Percentiles rank a stretch among this genome's conserved stretches.
Conservation (phyloP, 805 yeast genomes). For the Hanseniaspora mollemarum region DNA sequence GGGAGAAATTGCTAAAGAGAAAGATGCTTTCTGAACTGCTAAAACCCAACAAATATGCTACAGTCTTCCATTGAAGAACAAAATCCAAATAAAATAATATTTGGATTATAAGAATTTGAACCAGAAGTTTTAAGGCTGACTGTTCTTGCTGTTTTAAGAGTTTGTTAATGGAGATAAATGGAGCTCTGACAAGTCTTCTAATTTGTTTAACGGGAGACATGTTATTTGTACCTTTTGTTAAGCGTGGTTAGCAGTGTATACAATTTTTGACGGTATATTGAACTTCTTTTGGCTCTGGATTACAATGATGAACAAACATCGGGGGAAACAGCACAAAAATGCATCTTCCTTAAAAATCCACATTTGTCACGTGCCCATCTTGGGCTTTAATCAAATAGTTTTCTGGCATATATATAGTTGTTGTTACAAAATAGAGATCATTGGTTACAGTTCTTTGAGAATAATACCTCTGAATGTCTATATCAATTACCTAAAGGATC, state of each 20-base stretch:
- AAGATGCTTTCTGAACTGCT: constrained; percentile 31
- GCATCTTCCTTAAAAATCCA: too few species aligned
- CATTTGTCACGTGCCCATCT: too few species aligned
- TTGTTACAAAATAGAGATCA: too few species aligned
- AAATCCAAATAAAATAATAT: constrained; percentile 4
- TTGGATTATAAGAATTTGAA: constrained; percentile 7
- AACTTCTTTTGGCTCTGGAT: neutral
- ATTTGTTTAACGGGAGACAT: constrained; percentile 3
- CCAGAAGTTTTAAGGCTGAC: neutral
- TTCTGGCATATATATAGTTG: too few species aligned
- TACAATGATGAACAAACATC: neutral
- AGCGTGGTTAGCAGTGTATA: too few species aligned
- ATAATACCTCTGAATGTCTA: too few species aligned
- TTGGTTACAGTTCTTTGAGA: too few species aligned
- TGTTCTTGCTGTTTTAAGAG: constrained; percentile 10
- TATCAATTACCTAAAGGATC: too few species aligned
- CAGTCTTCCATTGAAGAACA: constrained; percentile 3
- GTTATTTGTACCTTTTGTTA: too few species aligned
- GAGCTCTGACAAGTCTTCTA: constrained; percentile 7
- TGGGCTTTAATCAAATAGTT: too few species aligned
- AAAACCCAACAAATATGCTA: constrained; percentile 1
- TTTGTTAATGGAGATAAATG: constrained; percentile 2
- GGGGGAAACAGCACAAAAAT: too few species aligned
- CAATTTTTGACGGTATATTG: too few species aligned
- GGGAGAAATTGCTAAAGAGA: constrained; percentile 51